phyloP scores from a whole-genome alignment of 768 basidiomycete species.

The Mycena rosella region DNA sequence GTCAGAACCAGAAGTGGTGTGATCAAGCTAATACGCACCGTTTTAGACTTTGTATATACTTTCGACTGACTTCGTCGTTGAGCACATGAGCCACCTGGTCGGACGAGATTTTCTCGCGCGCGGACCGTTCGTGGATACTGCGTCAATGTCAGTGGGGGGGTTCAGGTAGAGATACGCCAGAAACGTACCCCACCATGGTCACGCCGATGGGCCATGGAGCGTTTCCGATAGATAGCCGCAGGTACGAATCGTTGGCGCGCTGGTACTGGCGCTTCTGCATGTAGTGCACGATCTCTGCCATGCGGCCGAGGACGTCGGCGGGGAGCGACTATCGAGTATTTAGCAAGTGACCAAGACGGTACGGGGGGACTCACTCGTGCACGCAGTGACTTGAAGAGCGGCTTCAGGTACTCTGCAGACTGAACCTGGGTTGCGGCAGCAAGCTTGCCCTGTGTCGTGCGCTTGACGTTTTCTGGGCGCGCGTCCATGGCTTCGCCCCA shows the following conservation, averaged over 20 bases:
- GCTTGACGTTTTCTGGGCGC: conserved; percentile 92
- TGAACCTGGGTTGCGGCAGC: conserved; percentile 97
- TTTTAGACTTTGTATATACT: conserved; percentile 98
- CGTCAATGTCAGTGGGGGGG: conserved; percentile 17
- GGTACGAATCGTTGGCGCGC: conserved; percentile 95
- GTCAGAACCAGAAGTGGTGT: not conserved
- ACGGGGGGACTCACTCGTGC: conserved; percentile 58
- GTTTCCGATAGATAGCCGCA: conserved; percentile 97
- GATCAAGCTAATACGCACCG: conserved; percentile 62
- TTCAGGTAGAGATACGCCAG: not conserved
- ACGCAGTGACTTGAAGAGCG: conserved; percentile 91
- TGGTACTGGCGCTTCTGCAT: conserved; percentile 98
- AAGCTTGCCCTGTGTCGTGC: conserved; percentile 90
- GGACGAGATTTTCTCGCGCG: conserved; percentile 96
- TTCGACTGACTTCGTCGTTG: conserved; percentile 98
- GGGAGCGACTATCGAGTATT: conserved; percentile 67
- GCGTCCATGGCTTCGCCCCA: conserved; percentile 98
- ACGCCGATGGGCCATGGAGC: conserved; percentile 99
- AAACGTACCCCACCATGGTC: conserved; percentile 95
- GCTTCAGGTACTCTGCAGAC: conserved; percentile 96
- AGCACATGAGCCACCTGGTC: conserved; percentile 98
- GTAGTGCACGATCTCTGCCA: conserved; percentile 94
- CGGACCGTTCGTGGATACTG: conserved; percentile 97
- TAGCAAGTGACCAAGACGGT: not conserved
- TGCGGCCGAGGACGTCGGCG: conserved; percentile 84